These are phyloP conservation scores for Raphanus sativus DNA, from an alignment of 345 rosid species.

Conservation along the genomic window DNA sequence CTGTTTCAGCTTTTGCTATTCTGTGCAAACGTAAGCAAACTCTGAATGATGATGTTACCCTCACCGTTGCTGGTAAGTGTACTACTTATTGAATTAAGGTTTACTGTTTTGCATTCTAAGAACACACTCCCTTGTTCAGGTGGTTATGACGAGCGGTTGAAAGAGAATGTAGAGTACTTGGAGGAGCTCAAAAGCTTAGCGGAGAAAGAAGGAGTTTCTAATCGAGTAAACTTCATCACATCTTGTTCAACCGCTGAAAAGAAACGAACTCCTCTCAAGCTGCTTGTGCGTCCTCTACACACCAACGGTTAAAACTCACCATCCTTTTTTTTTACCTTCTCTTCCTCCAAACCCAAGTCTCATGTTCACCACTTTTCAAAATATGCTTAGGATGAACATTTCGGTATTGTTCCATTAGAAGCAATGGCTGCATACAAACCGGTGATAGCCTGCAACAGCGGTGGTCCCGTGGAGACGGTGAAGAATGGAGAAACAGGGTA, in stretches of 20 bases:
- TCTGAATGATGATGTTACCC: conserved; percentile 50
- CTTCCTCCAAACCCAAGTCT: not conserved
- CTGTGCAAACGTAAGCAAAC: conserved; percentile 50
- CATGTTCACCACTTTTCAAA: conserved; percentile 18
- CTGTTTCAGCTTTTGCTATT: conserved; percentile 81
- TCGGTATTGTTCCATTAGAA: conserved; percentile 93
- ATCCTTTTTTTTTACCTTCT: not conserved
- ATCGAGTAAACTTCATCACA: conserved; percentile 59
- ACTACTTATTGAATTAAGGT: not conserved
- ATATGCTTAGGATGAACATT: conserved; percentile 76
- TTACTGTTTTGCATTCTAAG: conserved; percentile 13
- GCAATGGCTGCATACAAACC: conserved; percentile 97
- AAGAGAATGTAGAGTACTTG: conserved; percentile 84
- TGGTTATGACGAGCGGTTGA: conserved; percentile 73
- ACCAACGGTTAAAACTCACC: conserved; percentile 57
- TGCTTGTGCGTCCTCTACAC: conserved; percentile 85
- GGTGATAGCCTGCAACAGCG: conserved; percentile 88
- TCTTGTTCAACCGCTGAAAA: conserved; percentile 90
- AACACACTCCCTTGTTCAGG: conserved; percentile 44
- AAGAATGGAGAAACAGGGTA: conserved; percentile 74
- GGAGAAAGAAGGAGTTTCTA: conserved; percentile 57
- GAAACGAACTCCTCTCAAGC: conserved; percentile 69
- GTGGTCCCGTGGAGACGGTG: conserved; percentile 82
- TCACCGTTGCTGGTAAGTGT: conserved; percentile 74
- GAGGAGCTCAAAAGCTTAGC: conserved; percentile 72